A percentile compares a stretch with the other conserved stretches of the same genome.
These are phyloP conservation scores for Cicer judaicum DNA, from an alignment of 306 rosid species.

Conservation along the genomic window DNA sequence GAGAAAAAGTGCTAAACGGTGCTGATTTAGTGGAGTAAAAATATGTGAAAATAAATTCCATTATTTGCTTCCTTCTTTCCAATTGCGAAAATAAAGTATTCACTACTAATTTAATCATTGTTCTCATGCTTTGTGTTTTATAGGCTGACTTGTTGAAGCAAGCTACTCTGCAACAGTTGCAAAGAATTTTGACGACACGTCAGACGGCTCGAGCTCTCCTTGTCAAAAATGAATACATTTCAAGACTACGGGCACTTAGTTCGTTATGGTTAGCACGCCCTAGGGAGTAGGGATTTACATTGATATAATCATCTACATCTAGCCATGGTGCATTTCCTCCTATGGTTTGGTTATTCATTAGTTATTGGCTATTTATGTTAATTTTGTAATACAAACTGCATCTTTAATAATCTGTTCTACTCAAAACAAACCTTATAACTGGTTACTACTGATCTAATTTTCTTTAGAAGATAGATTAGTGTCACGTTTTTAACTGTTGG, in stretches of 20 bases:
- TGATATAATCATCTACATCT: not conserved
- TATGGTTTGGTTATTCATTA: slow-evolving; percentile 31
- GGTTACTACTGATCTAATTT: slow-evolving; percentile 41
- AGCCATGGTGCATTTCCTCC: not conserved
- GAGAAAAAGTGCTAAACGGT: not conserved
- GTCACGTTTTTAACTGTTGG: not conserved
- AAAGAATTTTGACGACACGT: slow-evolving; percentile 69
- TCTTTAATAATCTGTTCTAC: slow-evolving; percentile 14
- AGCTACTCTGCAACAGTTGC: slow-evolving; percentile 76
- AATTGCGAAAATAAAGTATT: not conserved
- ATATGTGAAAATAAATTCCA: not conserved
- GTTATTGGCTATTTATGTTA: slow-evolving; percentile 36
- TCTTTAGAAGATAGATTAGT: slow-evolving; percentile 26
- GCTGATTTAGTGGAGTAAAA: no score
- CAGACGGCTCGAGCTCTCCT: slow-evolving; percentile 80
- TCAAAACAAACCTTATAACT: slow-evolving; percentile 31
- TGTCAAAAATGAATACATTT: slow-evolving; percentile 67
- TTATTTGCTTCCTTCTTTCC: not conserved
- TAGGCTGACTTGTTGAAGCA: slow-evolving; percentile 87
- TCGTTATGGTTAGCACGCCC: slow-evolving; percentile 94
- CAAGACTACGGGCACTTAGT: slow-evolving; percentile 82
- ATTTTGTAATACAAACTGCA: slow-evolving; percentile 29
- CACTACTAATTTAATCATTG: not conserved
- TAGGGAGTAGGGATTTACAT: slow-evolving; percentile 50
- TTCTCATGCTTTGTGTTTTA: slow-evolving; percentile 23